Conservation (phyloP, 495 filamentous ascomycete species). For the Podospora didyma region DNA sequence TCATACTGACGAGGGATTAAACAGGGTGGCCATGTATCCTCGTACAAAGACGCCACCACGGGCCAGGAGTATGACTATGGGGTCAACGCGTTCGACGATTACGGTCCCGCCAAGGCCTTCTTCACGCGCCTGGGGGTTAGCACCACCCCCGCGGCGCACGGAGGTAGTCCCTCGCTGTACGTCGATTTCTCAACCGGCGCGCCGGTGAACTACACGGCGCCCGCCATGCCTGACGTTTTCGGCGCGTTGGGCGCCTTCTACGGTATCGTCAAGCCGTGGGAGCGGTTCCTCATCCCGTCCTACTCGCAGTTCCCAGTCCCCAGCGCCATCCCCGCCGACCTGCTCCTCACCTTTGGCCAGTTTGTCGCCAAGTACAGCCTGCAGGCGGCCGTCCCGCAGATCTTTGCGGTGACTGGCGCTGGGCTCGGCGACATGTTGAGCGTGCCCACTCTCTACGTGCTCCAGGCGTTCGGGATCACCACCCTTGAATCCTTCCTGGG, state of each 20-base stretch:
- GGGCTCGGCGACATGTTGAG: slow-evolving; percentile 34
- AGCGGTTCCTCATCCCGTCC: slow-evolving; percentile 33
- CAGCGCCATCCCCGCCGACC: slow-evolving; percentile 38
- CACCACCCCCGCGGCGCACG: slow-evolving; percentile 9
- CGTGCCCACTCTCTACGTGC: slow-evolving; percentile 35
- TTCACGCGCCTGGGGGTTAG: slow-evolving; percentile 36
- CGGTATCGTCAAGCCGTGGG: slow-evolving; percentile 31
- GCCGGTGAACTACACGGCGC: slow-evolving; percentile 15
- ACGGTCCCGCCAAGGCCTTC: slow-evolving; percentile 24
- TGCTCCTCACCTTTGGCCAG: slow-evolving; percentile 44
- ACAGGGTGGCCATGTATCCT: slow-evolving; percentile 44
- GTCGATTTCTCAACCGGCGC: slow-evolving; percentile 41
- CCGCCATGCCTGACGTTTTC: slow-evolving; percentile 18
- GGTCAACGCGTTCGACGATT: slow-evolving; percentile 30
- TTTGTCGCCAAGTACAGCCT: slow-evolving; percentile 39
- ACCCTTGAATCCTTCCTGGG: slow-evolving; percentile 34
- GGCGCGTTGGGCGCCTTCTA: slow-evolving; percentile 35
- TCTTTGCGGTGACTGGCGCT: slow-evolving; percentile 38
- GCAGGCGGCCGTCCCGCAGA: slow-evolving; percentile 21
- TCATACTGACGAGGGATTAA: too few relatives aligned
- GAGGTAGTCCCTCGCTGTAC: slow-evolving; percentile 23
- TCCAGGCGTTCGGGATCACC: slow-evolving; percentile 36
- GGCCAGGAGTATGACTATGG: slow-evolving; percentile 37
- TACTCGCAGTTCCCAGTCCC: slow-evolving; percentile 39
- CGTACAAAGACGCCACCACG: slow-evolving; percentile 35